A percentile compares a stretch with the other conserved stretches of the same genome.
These are phyloP conservation scores for Phytopythium litorale DNA, from an alignment of 352 stramenopile genomes.

Conservation along the genomic window DNA sequence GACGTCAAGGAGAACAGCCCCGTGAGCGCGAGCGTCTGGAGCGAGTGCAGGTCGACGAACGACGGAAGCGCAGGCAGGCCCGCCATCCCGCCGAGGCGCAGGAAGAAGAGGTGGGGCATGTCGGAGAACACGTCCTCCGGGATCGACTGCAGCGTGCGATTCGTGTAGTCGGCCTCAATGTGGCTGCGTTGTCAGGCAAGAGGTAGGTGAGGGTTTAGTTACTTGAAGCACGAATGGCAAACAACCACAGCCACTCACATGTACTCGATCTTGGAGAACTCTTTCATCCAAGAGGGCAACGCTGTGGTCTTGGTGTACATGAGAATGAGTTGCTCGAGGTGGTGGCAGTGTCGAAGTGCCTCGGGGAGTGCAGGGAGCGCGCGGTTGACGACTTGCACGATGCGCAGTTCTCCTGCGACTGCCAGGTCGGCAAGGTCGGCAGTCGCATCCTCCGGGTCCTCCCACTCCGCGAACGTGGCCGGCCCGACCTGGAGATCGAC, in stretches of 20 bases:
- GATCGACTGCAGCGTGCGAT: constrained; percentile 14
- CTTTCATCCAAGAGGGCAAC: constrained; percentile 21
- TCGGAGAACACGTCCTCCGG: constrained; percentile 19
- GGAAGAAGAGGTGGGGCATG: constrained; percentile 32
- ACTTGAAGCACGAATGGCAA: neutral
- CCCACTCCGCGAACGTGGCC: constrained; percentile 30
- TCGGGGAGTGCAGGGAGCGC: constrained; percentile 27
- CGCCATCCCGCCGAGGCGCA: constrained; percentile 26
- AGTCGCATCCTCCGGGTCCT: constrained; percentile 25
- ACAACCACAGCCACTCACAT: constrained; percentile 18
- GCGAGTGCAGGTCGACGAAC: constrained; percentile 16
- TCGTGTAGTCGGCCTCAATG: constrained; percentile 30
- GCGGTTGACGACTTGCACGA: constrained; percentile 44
- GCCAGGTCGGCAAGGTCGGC: constrained; percentile 21
- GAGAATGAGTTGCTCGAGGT: constrained; percentile 31
- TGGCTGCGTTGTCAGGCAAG: constrained; percentile 8
- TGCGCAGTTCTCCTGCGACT: constrained; percentile 27
- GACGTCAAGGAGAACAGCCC: constrained; percentile 11
- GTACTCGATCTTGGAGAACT: constrained; percentile 27
- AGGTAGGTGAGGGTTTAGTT: neutral
- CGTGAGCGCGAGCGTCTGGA: constrained; percentile 31
- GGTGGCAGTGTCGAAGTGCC: constrained; percentile 21
- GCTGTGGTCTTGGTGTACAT: constrained; percentile 28
- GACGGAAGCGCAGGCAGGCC: constrained; percentile 26
- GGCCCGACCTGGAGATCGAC: constrained; percentile 25